Evolutionary conservation across 768 basidiomycete species (phyloP).

Genomic region (Suillus variegatus): DNA sequence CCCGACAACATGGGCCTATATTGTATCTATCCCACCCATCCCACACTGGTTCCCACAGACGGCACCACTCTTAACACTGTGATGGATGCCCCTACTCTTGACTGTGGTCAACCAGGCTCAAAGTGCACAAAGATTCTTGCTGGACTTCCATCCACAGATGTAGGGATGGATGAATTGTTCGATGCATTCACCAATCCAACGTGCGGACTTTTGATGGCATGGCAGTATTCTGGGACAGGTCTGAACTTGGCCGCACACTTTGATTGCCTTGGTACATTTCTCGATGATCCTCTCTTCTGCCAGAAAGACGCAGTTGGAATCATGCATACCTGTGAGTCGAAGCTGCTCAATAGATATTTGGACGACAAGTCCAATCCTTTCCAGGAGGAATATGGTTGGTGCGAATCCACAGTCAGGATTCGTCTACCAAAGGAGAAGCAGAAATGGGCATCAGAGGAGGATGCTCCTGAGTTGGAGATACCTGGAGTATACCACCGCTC

Average conservation of each 20-base stretch:
- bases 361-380: constrained; percentile 7
- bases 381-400: constrained; percentile 9
- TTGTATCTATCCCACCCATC: constrained; percentile 1
- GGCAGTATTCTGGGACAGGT: constrained; percentile 17
- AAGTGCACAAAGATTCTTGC: not conserved
- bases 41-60: not conserved
- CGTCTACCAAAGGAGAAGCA: constrained; percentile 9
- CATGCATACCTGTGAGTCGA: no score
- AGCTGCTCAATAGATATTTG: constrained; percentile 4
- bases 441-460: not conserved
- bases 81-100: constrained; percentile 7
- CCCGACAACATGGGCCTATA: constrained; percentile 5
- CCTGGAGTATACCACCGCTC: not conserved
- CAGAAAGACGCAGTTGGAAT: no score
- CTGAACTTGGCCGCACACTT: no score
- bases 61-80: not conserved
- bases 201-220: constrained; percentile 24
- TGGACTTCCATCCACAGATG: not conserved
- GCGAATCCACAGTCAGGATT: constrained; percentile 4
- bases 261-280: no score
- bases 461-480: constrained; percentile 4
- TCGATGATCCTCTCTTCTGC: no score
- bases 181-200: constrained; percentile 24
- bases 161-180: not conserved
- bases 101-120: not conserved